phyloP scores from a whole-genome alignment of 1,139 yeast genomes.

The Protomyces pachydermus region DNA sequence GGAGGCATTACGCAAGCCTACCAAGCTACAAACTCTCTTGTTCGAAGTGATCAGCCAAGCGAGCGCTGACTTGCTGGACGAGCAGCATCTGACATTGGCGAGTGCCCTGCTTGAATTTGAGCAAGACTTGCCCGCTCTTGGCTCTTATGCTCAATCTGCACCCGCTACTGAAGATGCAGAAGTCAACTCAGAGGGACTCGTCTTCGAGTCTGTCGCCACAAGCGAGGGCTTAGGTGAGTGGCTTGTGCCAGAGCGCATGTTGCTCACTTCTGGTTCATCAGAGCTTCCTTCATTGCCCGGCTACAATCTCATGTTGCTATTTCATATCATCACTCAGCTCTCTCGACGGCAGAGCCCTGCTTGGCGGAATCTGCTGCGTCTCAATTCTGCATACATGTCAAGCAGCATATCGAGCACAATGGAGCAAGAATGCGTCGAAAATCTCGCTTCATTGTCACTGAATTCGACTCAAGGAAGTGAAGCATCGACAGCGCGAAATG shows the following conservation, averaged over 20 bases:
- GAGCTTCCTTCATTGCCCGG: background rate
- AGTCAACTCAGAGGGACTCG: constrained; percentile 13
- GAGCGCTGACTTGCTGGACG: background rate
- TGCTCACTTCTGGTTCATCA: background rate
- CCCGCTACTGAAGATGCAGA: constrained; percentile 1
- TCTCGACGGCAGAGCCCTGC: background rate
- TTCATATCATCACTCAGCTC: background rate
- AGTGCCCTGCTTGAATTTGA: constrained; percentile 1
- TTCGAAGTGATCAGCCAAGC: background rate
- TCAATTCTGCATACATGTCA: constrained; percentile 14
- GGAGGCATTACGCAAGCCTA: background rate
- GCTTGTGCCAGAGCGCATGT: background rate
- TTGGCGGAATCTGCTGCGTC: constrained; percentile 10
- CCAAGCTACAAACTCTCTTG: background rate
- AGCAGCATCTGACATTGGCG: background rate
- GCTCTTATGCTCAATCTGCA: constrained; percentile 2
- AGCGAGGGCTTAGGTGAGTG: background rate
- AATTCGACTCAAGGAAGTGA: background rate
- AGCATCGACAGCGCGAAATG: background rate
- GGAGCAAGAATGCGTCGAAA: background rate
- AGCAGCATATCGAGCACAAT: constrained; percentile 1
- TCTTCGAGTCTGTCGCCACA: background rate
- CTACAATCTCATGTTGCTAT: constrained; percentile 3
- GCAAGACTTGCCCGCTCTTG: constrained; percentile 15
- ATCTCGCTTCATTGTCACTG: background rate